Base-by-base conservation (phyloP, 495 filamentous ascomycete species). In the Parachaetomium inaequale region DNA sequence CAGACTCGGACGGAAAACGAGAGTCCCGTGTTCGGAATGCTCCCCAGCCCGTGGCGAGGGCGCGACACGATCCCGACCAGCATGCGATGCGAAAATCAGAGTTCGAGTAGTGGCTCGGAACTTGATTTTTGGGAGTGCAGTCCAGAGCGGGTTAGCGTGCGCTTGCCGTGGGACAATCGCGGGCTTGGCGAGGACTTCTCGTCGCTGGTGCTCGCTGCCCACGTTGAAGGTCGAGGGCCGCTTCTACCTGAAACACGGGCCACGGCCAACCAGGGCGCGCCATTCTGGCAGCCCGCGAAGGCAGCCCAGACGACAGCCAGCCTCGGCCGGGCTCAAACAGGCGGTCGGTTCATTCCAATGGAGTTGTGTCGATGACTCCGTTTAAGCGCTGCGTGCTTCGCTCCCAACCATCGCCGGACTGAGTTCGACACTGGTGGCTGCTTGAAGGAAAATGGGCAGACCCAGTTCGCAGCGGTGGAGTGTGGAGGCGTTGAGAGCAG, bases 171-270 rank as follows among this genome's bases (percentile, higher is more conserved):
- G 38, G 19, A 31, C n/a, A 46, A 54, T 38, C 31, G 32, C 19
- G 15, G 31, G 28, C 43, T 58, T 61, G 58, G 57, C 45, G 55
- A 29, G 55, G n/a, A 47, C n/a, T 34, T 50, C 40, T 14, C 15
- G 38, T 49, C 43, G 21, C 55, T 31, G 55, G 8, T 7, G 31
- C 6, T 43, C 36, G 45, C 31, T 38, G 46, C 29, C 45, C 8
- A 26, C n/a, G 45, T 29, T 31, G 31, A 50, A 23, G 46, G 58
- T 55, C 43, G 38, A 58, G 3, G 31, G 54, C 57, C 51, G 51
- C 55, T 67, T 70, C 56, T 60, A 68, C 63, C 55, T 72, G 70
- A 72, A 72, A 72, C 70, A 63, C 54, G 32, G 31, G 36, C 52
- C 36, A 38, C 12, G 62, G 66, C 68, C 70, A 70, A 66, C 68